Evolutionary conservation across 768 basidiomycete species (phyloP), one percentile per base, ranked within the genome.

Genomic region (Pisolithus orientalis): DNA sequence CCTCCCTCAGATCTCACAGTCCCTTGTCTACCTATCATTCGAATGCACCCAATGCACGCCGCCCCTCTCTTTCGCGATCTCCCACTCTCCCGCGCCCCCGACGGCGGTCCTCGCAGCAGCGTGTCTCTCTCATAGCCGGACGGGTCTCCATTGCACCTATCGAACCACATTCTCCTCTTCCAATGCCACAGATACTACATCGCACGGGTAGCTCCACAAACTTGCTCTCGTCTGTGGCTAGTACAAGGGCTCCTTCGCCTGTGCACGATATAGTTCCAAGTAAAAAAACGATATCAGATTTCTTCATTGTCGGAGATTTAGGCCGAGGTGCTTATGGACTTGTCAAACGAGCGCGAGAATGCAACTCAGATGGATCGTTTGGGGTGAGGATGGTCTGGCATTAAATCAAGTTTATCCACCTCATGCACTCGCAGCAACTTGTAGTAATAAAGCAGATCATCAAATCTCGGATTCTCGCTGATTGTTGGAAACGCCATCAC

Each of bases 401-500:
- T 27, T 38, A 9, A 11, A 13, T 21, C 29, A 27, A 28, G 24
- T 44, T n/a, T 42, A 7, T 46, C 39, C 39, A 42, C 43, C 58
- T 59, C 46, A 57, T 53, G 44, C 9, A 49, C 29, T 38, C 31
- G 51, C 48, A 94, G 92, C 87, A 93, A 4, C 84, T 88, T 37
- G 72, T 96, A 54, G 87, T 99, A 61, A 93, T 99, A 71, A 99
- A 99, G 65, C 94, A 96, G 70, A 86, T 98, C 63, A 94, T 98
- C 75, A 98, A 98, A 70, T 94, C 91, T 44, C 89, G 96, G 48
- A 99, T 99, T 54, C 80, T 99, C 49, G 95, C 95, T 29, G 95
- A 99, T 72, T 98, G 95, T 69, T 99, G 96, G 96, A 98, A 98
- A 75, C 90, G 90, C 63, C 95, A 99, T 66, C 88, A 90, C 40